Evolutionary conservation across 345 rosid genomes (phyloP), one percentile per base, ranked within the genome.

Genomic region (Camelina laxa): DNA sequence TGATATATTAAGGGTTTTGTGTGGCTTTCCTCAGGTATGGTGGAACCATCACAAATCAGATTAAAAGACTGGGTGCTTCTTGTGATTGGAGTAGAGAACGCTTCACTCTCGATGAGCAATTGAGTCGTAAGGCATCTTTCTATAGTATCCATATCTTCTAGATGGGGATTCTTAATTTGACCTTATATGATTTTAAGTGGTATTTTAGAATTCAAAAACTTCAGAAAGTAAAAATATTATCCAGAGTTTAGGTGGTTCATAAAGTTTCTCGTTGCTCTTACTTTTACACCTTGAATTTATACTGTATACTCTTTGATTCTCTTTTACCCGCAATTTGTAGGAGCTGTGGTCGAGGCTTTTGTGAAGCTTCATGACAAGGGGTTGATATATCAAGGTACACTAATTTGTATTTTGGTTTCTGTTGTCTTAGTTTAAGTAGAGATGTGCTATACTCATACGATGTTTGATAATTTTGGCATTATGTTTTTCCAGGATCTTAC

Each of bases 61-160:
- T 94, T 55, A 94, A 91, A 84, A 87, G 97, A 81, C 96, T 94
- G 50, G 97, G 98, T 61, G 98, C 98, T 70, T 94, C 98, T 62
- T 94, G 98, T 82, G 98, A 94, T 75, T 94, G 98, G 98, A 83
- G 89, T 60, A 87, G 95, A 83, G 97, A 91, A 77, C 88, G 64
- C 66, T 94, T 94, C 79, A 94, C 98, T 59, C 98, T 94, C 73
- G 98, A 94, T 81, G 97, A 94, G 82, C 88, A 86, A 85, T 87
- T 94, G 83, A 91, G 96, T 84, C 97, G 98, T 94, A 90, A 94
- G 98, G 76, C 83, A 31, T 80, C 82, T 88, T 84, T 83, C 78
- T 82, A 62, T 78, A 83, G 70, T 73, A 67, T 61, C n/a, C 19
- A 27, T 51, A 62, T 73, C 33, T 60, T 61, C 14, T 60, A 60